A percentile compares a stretch with the other conserved stretches of the same genome.
phyloP scores from a whole-genome alignment of 805 yeast species.

The Wickerhamomyces bovis region DNA sequence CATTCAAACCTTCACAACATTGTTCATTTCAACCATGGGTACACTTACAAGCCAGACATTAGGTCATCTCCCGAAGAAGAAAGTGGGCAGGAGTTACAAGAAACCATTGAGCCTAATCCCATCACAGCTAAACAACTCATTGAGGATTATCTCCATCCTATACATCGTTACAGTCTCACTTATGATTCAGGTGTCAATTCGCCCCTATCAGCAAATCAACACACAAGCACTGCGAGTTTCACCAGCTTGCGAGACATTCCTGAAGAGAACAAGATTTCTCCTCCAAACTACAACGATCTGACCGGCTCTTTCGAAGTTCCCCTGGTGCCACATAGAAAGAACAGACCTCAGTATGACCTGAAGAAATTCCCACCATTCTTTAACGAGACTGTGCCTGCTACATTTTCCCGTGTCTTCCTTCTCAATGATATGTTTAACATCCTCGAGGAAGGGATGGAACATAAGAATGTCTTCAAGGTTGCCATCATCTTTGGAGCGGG shows the following conservation, averaged over 20 bases:
- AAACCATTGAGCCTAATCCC: neutral
- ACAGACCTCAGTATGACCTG: slow-evolving; percentile 8
- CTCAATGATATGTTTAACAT: slow-evolving; percentile 5
- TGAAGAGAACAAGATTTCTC: neutral
- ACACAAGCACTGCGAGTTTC: neutral
- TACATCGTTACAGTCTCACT: neutral
- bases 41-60: neutral
- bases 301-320: slow-evolving; percentile 2
- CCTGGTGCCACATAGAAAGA: slow-evolving; percentile 9
- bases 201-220: neutral
- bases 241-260: neutral
- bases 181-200: neutral
- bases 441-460: neutral
- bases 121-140: neutral
- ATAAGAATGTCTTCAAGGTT: slow-evolving; percentile 8
- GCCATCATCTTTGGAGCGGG: slow-evolving; percentile 14
- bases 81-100: neutral
- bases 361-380: slow-evolving; percentile 10
- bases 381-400: slow-evolving; percentile 13
- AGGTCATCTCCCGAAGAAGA: neutral
- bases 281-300: neutral
- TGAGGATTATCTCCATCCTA: neutral
- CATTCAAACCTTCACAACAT: neutral
- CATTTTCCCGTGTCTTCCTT: slow-evolving; percentile 12
- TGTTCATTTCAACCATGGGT: neutral